Conservation (phyloP, 805 yeast species). For the Pichia membranifaciens region DNA sequence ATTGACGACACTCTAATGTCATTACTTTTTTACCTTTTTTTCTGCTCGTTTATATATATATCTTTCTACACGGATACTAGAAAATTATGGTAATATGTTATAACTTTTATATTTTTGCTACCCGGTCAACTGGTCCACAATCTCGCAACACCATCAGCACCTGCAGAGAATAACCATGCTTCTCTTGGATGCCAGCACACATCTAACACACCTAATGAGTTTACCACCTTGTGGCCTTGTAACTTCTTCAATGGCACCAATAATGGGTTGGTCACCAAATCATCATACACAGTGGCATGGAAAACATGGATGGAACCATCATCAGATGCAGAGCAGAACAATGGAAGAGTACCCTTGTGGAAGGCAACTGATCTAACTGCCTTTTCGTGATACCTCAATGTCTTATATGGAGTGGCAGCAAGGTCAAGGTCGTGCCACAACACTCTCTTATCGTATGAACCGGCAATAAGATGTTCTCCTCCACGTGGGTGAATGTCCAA, state of each 20-base stretch:
- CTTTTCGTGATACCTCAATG: slow-evolving; percentile 87
- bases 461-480: slow-evolving; percentile 90
- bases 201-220: slow-evolving; percentile 80
- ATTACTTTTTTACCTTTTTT: not conserved
- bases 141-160: slow-evolving; percentile 94
- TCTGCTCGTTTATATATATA: not conserved
- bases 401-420: slow-evolving; percentile 85
- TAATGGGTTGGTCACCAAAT: slow-evolving; percentile 89
- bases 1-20: not conserved
- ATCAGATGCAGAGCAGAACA: slow-evolving; percentile 92
- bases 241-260: slow-evolving; percentile 93
- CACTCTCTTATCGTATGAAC: slow-evolving; percentile 90
- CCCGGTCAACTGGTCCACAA: slow-evolving; percentile 80
- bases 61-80: not conserved
- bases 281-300: slow-evolving; percentile 96
- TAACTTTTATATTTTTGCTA: not conserved
- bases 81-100: not conserved
- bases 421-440: slow-evolving; percentile 97
- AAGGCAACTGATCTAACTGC: slow-evolving; percentile 86
- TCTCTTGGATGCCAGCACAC: slow-evolving; percentile 96
- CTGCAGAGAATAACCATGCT: slow-evolving; percentile 96
- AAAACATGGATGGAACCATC: slow-evolving; percentile 90
- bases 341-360: slow-evolving; percentile 81
- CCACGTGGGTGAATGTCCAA: slow-evolving; percentile 89
- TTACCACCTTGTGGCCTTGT: slow-evolving; percentile 77